These are phyloP conservation scores for Actinomucor elegans DNA, from an alignment of 371 early-diverging fungal genomes.

Conservation along the genomic window DNA sequence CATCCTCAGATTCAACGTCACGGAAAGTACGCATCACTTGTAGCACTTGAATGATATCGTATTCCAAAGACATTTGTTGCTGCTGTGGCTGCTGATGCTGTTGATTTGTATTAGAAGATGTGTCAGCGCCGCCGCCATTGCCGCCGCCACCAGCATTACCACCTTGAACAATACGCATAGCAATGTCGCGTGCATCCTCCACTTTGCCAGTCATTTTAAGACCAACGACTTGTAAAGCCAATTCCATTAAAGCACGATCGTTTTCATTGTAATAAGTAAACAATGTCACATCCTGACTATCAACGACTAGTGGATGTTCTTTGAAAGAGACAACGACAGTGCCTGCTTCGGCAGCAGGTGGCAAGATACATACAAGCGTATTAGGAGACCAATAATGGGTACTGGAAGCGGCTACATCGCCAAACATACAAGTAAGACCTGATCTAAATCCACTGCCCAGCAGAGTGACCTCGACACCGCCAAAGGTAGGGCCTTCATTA, in stretches of 20 bases:
- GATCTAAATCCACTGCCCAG: constrained; percentile 73
- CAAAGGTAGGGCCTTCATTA: constrained; percentile 76
- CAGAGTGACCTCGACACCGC: constrained; percentile 77
- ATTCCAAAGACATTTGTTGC: constrained; percentile 27
- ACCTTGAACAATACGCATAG: constrained; percentile 72
- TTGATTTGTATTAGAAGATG: constrained; percentile 18
- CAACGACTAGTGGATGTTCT: constrained; percentile 41
- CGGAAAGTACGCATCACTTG: constrained; percentile 42
- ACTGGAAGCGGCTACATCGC: constrained; percentile 62
- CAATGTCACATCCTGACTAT: constrained; percentile 53
- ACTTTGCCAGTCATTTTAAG: constrained; percentile 76
- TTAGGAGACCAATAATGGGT: constrained; percentile 72
- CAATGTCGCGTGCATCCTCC: constrained; percentile 67
- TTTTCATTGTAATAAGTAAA: constrained; percentile 71
- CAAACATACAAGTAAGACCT: constrained; percentile 75
- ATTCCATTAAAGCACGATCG: constrained; percentile 78
- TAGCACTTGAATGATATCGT: constrained; percentile 42
- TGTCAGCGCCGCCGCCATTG: constrained; percentile 14
- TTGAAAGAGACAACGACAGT: constrained; percentile 72
- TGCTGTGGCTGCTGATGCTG: constrained; percentile 9
- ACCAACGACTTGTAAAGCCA: constrained; percentile 82
- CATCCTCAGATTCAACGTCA: constrained; percentile 33
- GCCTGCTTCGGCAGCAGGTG: constrained; percentile 71
- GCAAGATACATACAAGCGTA: constrained; percentile 77
- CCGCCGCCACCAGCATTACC: constrained; percentile 23